These are phyloP conservation scores for Venturia aucupariae DNA, from an alignment of 2,329 filamentous ascomycete species.

Conservation along the genomic window DNA sequence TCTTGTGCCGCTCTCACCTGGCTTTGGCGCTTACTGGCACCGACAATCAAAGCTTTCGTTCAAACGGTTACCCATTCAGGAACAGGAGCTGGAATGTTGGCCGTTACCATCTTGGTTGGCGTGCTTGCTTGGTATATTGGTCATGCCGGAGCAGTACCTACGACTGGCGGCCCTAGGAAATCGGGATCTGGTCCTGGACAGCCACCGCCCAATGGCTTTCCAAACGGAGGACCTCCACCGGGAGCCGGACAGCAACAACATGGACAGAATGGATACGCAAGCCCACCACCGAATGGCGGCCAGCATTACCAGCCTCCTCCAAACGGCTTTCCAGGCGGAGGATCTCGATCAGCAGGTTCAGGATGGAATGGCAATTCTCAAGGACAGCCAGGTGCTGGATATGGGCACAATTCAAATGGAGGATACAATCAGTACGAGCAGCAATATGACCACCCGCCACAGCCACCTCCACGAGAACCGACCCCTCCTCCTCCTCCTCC, in stretches of 20 bases:
- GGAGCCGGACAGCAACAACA: not conserved
- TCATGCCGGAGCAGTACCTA: conserved; percentile 34
- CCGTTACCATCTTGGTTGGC: conserved; percentile 65
- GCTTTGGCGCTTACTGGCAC: conserved; percentile 63
- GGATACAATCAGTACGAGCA: conserved; percentile 7
- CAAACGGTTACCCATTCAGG: conserved; percentile 27
- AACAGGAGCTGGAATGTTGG: conserved; percentile 59
- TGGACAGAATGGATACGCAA: not conserved
- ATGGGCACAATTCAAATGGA: not conserved
- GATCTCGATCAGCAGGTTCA: not conserved
- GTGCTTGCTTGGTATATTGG: conserved; percentile 71
- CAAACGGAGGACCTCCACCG: conserved; percentile 11
- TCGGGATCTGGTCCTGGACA: not conserved
- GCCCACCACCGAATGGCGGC: not conserved
- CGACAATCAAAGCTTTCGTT: conserved; percentile 42
- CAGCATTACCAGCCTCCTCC: not conserved
- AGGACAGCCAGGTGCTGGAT: conserved; percentile 2
- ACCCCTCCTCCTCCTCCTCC: conserved; percentile 10
- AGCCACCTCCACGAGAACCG: conserved; percentile 1
- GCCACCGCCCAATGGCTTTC: conserved; percentile 10
- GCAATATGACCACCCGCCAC: conserved; percentile 4
- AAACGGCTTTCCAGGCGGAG: conserved; percentile 5
- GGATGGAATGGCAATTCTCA: conserved; percentile 4
- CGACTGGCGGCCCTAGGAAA: not conserved
- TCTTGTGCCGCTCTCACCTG: conserved; percentile 53